phyloP scores from a whole-genome alignment of 2,329 filamentous ascomycete species.

The Ophiostoma montium region DNA sequence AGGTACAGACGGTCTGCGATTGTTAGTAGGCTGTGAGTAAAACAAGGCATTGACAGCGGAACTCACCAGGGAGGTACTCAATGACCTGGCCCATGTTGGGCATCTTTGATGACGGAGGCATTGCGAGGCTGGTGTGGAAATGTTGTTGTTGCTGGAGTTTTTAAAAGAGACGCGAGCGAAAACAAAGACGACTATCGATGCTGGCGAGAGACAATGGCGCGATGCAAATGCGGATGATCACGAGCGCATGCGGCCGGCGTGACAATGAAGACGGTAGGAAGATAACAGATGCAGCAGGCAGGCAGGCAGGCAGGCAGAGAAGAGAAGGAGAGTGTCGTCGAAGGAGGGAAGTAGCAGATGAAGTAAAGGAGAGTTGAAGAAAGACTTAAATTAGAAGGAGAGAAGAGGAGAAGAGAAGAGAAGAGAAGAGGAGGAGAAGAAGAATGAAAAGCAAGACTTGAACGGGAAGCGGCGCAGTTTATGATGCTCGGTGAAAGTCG shows the following conservation, averaged over 20 bases:
- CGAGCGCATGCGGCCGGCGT: not conserved
- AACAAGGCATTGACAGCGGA: not conserved
- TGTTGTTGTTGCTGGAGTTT: not conserved
- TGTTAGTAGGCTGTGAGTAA: not conserved
- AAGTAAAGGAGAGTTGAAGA: too few species aligned
- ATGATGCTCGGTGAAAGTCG: not conserved
- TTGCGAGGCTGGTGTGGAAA: slow-evolving; percentile 15
- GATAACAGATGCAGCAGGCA: too few species aligned
- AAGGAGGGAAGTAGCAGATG: not conserved
- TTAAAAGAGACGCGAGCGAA: not conserved
- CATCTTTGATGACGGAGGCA: slow-evolving; percentile 36
- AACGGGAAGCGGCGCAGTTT: not conserved
- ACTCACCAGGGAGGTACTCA: slow-evolving; percentile 86
- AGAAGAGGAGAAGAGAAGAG: not conserved
- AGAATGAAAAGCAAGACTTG: not conserved
- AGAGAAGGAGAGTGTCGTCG: not conserved
- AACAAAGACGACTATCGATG: not conserved
- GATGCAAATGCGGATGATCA: not conserved
- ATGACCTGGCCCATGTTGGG: slow-evolving; percentile 74
- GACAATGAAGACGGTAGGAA: not conserved
- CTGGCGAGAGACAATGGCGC: not conserved
- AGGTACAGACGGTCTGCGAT: slow-evolving; percentile 79
- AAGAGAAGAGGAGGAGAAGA: not conserved
- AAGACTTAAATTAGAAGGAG: not conserved
- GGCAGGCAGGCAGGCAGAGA: not conserved